A percentile compares a stretch with the other conserved stretches of the same genome.
Evolutionary conservation across 2,329 filamentous ascomycete genomes (phyloP).

Genomic region (Lasiodiplodia sp.): DNA sequence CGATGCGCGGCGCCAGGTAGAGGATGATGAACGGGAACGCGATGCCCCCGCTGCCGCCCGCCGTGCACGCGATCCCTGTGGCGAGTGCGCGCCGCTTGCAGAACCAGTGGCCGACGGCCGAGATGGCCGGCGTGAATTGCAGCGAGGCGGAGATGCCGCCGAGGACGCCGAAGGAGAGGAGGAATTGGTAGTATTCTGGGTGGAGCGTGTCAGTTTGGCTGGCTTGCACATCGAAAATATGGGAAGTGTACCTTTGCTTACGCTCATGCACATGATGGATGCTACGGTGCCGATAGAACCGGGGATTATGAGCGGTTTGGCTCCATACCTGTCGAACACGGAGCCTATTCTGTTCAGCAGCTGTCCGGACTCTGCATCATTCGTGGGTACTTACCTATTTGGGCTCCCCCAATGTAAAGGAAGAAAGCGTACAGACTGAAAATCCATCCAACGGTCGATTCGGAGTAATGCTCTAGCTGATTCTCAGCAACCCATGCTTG

Average conservation of each 20-base stretch:
- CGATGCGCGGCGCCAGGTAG: constrained; percentile 43
- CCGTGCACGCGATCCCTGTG: constrained; percentile 49
- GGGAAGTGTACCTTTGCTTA: constrained; percentile 35
- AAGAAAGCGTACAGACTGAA: constrained; percentile 51
- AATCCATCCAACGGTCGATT: constrained; percentile 51
- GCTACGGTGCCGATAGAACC: constrained; percentile 41
- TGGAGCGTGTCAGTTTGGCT: neutral
- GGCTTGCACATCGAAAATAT: neutral
- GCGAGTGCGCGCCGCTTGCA: constrained; percentile 45
- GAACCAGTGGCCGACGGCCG: constrained; percentile 50
- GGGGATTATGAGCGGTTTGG: constrained; percentile 39
- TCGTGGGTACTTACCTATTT: constrained; percentile 36
- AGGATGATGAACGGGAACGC: constrained; percentile 46
- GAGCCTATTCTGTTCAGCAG: constrained; percentile 36
- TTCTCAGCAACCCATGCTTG: constrained; percentile 48
- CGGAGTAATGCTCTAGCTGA: constrained; percentile 44
- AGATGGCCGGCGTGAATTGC: constrained; percentile 47
- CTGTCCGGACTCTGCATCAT: neutral
- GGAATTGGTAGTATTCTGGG: constrained; percentile 51
- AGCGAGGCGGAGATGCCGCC: constrained; percentile 49
- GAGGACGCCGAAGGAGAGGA: constrained; percentile 49
- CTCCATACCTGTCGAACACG: constrained; percentile 48
- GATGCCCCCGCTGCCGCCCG: constrained; percentile 45
- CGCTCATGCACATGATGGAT: constrained; percentile 41
- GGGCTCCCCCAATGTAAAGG: constrained; percentile 45